phyloP scores from a whole-genome alignment of 345 rosid species.

The Corchorus olitorius region DNA sequence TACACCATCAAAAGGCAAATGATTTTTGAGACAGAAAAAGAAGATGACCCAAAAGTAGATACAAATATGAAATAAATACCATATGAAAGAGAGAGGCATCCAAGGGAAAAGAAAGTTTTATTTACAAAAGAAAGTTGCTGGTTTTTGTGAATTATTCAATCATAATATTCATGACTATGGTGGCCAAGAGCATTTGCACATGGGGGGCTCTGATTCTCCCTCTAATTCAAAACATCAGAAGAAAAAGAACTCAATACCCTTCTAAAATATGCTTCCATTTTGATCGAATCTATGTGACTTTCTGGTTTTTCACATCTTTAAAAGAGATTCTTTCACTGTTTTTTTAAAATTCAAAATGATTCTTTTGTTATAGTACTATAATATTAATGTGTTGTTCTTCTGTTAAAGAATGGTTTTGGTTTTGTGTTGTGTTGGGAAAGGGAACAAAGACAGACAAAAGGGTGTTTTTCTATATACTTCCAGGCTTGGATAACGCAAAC shows the following conservation, averaged over 20 bases:
- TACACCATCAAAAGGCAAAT: constrained; percentile 30
- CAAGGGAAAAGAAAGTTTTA: constrained; percentile 23
- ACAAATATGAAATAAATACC: not conserved
- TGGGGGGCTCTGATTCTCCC: constrained; percentile 26
- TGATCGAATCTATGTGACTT: constrained; percentile 26
- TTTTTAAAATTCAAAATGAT: constrained; percentile 9
- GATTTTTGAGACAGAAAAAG: constrained; percentile 34
- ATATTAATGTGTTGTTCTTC: constrained; percentile 2
- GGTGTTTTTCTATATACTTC: constrained; percentile 1
- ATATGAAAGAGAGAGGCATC: constrained; percentile 26
- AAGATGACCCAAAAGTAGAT: constrained; percentile 28
- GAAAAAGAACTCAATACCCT: constrained; percentile 26
- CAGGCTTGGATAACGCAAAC: constrained; percentile 27
- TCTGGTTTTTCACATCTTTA: not conserved
- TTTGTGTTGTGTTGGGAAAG: constrained; percentile 21
- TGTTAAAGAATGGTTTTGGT: constrained; percentile 29
- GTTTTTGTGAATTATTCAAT: constrained; percentile 23
- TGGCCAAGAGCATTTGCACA: constrained; percentile 31
- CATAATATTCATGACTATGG: constrained; percentile 25
- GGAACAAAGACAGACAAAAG: constrained; percentile 20
- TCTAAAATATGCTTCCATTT: constrained; percentile 25
- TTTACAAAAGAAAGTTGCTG: not conserved
- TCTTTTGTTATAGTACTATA: not conserved
- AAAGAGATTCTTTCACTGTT: constrained; percentile 17
- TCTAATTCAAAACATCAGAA: not conserved